Percentiles rank a stretch among this genome's conserved stretches.
phyloP scores from a whole-genome alignment of 352 stramenopile species.

The Globisporangium alternatum region DNA sequence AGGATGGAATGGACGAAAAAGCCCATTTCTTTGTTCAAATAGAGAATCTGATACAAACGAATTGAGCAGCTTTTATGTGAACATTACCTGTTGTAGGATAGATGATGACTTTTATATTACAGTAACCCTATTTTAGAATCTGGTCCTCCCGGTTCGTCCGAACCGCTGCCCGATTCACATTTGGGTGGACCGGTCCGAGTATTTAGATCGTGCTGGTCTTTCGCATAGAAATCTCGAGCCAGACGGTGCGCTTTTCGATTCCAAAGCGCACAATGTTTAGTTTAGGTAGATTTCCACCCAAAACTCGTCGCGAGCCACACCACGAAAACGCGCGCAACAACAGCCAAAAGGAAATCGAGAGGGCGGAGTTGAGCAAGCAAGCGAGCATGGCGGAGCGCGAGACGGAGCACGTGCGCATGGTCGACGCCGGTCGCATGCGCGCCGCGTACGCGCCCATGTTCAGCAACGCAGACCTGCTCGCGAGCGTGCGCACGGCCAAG shows the following conservation, averaged over 20 bases:
- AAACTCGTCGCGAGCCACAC: background rate
- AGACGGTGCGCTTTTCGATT: background rate
- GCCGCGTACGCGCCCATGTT: conserved; percentile 33
- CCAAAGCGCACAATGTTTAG: background rate
- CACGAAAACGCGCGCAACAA: background rate
- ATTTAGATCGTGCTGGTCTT: background rate
- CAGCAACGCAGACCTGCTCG: conserved; percentile 24
- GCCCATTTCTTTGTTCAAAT: no score
- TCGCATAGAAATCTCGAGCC: background rate
- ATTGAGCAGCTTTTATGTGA: no score
- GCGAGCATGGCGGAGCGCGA: conserved; percentile 35
- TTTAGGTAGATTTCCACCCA: background rate
- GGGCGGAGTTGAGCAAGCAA: background rate
- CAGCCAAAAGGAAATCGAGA: conserved; percentile 5
- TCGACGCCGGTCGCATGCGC: conserved; percentile 58
- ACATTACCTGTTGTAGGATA: no score
- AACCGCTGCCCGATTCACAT: background rate
- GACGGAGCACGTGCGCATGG: conserved; percentile 75
- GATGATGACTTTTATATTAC: no score
- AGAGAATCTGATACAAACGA: no score
- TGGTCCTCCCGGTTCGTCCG: no score
- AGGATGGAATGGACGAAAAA: no score
- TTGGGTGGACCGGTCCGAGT: background rate
- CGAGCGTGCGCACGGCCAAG: conserved; percentile 33
- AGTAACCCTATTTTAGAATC: no score